Conservation (phyloP, 2,329 filamentous ascomycete genomes). For the Colletotrichum viniferum region DNA sequence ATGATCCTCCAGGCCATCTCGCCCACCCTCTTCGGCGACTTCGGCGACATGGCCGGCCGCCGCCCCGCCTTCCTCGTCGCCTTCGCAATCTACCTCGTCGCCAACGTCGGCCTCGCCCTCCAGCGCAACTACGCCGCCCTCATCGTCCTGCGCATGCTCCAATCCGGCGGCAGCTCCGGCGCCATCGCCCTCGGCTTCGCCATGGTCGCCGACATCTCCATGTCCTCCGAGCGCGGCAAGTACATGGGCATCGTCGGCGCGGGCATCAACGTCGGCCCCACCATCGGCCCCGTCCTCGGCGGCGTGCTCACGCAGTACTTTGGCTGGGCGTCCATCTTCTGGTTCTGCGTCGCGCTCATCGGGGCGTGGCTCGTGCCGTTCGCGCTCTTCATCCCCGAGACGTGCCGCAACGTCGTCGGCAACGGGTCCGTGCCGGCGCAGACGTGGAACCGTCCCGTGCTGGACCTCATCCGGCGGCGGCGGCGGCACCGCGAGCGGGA, state of each 20-base stretch:
- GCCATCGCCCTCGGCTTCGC: constrained; percentile 75
- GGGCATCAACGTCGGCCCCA: constrained; percentile 60
- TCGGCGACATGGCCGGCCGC: constrained; percentile 64
- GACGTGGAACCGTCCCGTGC: constrained; percentile 60
- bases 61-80: constrained; percentile 65
- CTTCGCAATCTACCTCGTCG: constrained; percentile 60
- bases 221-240: constrained; percentile 71
- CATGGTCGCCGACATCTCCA: constrained; percentile 74
- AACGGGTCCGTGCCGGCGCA: constrained; percentile 65
- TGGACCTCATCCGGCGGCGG: constrained; percentile 51
- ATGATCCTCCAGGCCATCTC: constrained; percentile 69
- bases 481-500: constrained; percentile 22
- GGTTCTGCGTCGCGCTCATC: constrained; percentile 66
- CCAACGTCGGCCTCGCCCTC: constrained; percentile 64
- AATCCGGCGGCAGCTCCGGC: constrained; percentile 68
- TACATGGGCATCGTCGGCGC: constrained; percentile 73
- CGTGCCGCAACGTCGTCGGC: constrained; percentile 63
- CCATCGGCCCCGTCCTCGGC: constrained; percentile 65
- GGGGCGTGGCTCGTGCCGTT: constrained; percentile 57
- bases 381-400: constrained; percentile 62
- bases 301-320: constrained; percentile 67
- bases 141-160: constrained; percentile 64
- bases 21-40: constrained; percentile 64
- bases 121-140: constrained; percentile 63
- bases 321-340: constrained; percentile 73